A percentile compares a stretch with the other conserved stretches of the same genome.
phyloP scores from a whole-genome alignment of 345 rosid genomes.

The Rhizophora apiculata region DNA sequence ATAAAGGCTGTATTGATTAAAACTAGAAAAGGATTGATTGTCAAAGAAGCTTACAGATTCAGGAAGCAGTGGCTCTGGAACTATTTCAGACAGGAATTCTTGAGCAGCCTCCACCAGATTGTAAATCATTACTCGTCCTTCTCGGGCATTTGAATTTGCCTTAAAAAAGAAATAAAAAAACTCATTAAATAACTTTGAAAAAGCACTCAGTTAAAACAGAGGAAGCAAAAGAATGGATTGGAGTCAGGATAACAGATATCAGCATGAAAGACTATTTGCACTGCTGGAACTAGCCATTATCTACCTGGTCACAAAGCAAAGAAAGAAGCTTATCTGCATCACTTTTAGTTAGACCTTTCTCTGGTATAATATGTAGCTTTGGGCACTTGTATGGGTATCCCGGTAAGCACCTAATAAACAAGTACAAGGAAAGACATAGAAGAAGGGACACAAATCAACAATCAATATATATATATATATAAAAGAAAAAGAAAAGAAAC shows the following conservation, averaged over 20 bases:
- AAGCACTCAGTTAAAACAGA: neutral
- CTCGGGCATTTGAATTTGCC: conserved; percentile 85
- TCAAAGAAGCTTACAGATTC: conserved; percentile 50
- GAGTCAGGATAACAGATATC: neutral
- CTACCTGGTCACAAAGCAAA: conserved; percentile 84
- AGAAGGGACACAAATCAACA: neutral
- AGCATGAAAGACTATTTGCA: conserved; percentile 9
- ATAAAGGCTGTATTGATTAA: neutral
- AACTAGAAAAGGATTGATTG: conserved; percentile 6
- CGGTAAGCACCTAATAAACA: conserved; percentile 69
- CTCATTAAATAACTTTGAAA: neutral
- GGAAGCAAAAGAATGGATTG: conserved; percentile 7
- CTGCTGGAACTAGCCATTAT: conserved; percentile 12
- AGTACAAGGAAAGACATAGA: neutral
- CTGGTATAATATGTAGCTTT: conserved; percentile 74
- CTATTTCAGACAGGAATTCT: conserved; percentile 85
- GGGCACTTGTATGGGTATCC: conserved; percentile 97
- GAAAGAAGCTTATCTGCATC: conserved; percentile 74
- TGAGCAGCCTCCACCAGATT: conserved; percentile 98
- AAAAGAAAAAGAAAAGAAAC: neutral
- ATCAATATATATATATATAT: neutral
- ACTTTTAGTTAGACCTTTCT: conserved; percentile 63
- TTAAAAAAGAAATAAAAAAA: conserved; percentile 23
- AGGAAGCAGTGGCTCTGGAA: conserved; percentile 44
- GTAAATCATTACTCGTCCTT: conserved; percentile 93